These are phyloP conservation scores for Xylaria scruposa DNA, from an alignment of 495 filamentous ascomycete species.

Conservation along the genomic window DNA sequence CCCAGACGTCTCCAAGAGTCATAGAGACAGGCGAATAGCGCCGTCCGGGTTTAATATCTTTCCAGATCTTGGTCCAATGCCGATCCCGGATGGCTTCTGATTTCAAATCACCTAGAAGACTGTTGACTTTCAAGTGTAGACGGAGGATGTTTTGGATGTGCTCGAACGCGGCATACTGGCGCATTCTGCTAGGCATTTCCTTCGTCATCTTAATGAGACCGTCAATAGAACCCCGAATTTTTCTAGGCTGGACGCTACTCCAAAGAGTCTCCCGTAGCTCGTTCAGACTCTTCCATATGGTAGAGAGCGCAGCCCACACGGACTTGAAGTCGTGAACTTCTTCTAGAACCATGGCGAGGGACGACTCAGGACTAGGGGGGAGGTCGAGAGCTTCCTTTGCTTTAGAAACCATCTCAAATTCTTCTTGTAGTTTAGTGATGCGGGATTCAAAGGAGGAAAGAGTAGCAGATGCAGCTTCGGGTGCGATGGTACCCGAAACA, in stretches of 20 bases:
- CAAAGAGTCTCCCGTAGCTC: constrained; percentile 90
- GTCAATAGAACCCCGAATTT: constrained; percentile 87
- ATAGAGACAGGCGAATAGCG: constrained; percentile 91
- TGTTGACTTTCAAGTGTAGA: constrained; percentile 85
- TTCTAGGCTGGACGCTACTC: constrained; percentile 91
- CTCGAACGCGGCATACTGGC: constrained; percentile 98
- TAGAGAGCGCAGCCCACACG: constrained; percentile 92
- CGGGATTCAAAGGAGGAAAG: constrained; percentile 80
- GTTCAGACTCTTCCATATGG: constrained; percentile 96
- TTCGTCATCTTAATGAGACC: constrained; percentile 96
- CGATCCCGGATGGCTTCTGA: constrained; percentile 95
- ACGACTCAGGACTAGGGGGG: constrained; percentile 75
- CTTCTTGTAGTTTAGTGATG: constrained; percentile 79
- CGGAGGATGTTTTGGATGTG: constrained; percentile 94
- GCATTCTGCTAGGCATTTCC: constrained; percentile 98
- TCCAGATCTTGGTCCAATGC: constrained; percentile 98
- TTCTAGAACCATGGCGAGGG: constrained; percentile 80
- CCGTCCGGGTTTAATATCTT: constrained; percentile 86
- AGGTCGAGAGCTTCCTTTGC: constrained; percentile 96
- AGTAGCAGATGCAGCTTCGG: constrained; percentile 80
- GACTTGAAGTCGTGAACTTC: constrained; percentile 99
- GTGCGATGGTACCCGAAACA: constrained; percentile 89
- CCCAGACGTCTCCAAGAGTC: constrained; percentile 97
- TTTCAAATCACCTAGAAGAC: constrained; percentile 86
- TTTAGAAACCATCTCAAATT: constrained; percentile 92